Evolutionary conservation across 805 yeast species (phyloP).

Genomic region (Suhomyces xylopsoci): DNA sequence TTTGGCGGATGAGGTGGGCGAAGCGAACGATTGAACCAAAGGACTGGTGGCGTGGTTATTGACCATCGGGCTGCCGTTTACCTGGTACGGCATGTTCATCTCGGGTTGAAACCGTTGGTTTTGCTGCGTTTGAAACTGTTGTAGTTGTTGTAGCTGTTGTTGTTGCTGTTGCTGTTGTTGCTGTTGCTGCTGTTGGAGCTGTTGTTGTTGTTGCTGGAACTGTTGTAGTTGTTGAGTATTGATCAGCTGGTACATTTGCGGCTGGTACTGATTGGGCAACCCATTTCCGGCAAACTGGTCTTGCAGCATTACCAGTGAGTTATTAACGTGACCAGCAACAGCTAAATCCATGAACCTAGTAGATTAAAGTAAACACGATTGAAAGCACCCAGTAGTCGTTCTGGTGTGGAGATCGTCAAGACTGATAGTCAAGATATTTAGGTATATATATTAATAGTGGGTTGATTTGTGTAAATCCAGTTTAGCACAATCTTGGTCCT

Average conservation of each 20-base stretch:
- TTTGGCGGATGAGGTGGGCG: background rate
- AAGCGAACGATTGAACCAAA: background rate
- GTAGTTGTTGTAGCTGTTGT: background rate
- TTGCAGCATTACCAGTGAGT: background rate
- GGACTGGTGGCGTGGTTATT: background rate
- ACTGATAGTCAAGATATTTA: background rate
- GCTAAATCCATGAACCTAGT: background rate
- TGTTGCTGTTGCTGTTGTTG: background rate
- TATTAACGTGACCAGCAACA: background rate
- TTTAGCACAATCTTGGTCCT: background rate
- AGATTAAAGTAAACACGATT: background rate
- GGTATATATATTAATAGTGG: background rate
- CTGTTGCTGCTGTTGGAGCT: background rate
- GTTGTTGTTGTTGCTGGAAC: background rate
- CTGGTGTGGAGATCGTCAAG: background rate
- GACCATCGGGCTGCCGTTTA: background rate
- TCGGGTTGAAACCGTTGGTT: background rate
- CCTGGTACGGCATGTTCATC: background rate
- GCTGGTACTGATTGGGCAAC: background rate
- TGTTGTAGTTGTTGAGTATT: background rate
- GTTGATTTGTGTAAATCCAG: background rate
- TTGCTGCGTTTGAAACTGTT: no score
- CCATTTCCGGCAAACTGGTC: background rate
- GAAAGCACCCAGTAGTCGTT: background rate
- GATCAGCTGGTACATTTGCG: background rate